Conservation (phyloP, 768 basidiomycete species). For the Russula foetens region DNA sequence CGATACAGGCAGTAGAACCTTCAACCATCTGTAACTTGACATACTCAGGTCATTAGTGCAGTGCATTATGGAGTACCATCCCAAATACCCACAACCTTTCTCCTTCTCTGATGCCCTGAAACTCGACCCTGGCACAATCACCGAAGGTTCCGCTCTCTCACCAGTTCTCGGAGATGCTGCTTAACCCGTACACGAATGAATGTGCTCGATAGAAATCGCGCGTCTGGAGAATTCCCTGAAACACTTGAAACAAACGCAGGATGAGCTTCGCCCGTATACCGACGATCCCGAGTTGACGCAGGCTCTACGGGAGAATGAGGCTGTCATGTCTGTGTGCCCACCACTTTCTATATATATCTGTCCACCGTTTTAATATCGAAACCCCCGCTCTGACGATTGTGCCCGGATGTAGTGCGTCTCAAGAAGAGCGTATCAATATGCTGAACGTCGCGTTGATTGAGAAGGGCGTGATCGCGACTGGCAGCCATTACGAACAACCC, state of each 20-base stretch:
- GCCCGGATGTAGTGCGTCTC: constrained; percentile 48
- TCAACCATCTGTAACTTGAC: background rate
- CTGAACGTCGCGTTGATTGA: constrained; percentile 55
- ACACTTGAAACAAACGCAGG: constrained; percentile 57
- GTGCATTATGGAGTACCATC: constrained; percentile 51
- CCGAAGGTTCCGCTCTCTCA: constrained; percentile 45
- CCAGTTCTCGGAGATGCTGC: background rate
- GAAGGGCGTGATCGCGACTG: constrained; percentile 38
- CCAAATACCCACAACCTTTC: constrained; percentile 69
- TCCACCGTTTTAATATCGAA: background rate
- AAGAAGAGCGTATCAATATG: constrained; percentile 66
- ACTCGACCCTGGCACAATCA: constrained; percentile 59
- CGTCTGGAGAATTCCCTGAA: constrained; percentile 65
- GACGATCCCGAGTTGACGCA: constrained; percentile 49
- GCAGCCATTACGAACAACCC: constrained; percentile 38
- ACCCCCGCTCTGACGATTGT: background rate
- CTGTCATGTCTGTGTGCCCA: constrained; percentile 47
- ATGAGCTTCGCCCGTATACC: constrained; percentile 42
- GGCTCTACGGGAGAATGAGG: constrained; percentile 64
- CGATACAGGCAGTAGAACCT: too few species aligned
- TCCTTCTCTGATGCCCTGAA: constrained; percentile 53
- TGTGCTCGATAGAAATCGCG: constrained; percentile 49
- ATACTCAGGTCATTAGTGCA: background rate
- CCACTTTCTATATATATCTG: background rate
- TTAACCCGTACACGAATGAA: background rate